Base-by-base conservation (phyloP, 257 asterid species). In the Haberlea rhodopensis region DNA sequence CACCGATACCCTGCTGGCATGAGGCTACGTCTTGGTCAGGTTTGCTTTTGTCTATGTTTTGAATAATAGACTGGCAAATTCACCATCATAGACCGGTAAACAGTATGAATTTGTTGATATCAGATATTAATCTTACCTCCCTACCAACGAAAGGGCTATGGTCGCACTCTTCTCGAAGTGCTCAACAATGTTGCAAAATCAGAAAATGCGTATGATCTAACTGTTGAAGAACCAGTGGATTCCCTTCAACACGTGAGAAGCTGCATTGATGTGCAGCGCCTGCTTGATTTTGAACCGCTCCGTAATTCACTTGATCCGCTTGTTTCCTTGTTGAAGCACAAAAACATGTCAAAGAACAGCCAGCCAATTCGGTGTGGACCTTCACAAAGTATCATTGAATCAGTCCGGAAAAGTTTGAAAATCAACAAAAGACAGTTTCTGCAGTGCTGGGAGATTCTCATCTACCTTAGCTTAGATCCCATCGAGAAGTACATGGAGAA, bases 1-100 rank as follows among this genome's bases (percentile, higher is more conserved):
- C 76, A 79, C 68, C 77, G 82, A 66, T 90, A 87, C 68, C 96
- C 97, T 49, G 83, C 78, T 34, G 54, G 85, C 67, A 58, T 31
- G 69, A 87, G 99, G 28, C 74, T 94, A 76, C 87, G 97, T 10
- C 92, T 94, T 78, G 99, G 97, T 67, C 97, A 94, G 99, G 99
- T 94, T 58, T 57, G 74, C 53, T 8, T 26, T 37, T 43, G 0
- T 43, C 6, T 13, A 20, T 43, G 51, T 43, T 43, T 5, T 43
- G 48, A 43, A 43, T 13, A 15, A 43, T 16, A 43, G 20, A 43
- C 51, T 37, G 48, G 48, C 16, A 7, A 43, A 15, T 43, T 43
- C 20, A 16, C 51, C 51, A 43, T 15, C 19, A 16, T 43, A 15
- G 7, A 43, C 19, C 16, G 51, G 51, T 51, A 59, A 60, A 69